Evolutionary conservation across 202 grass and related monocot species (phyloP).

Genomic region (Carex arenaria): DNA sequence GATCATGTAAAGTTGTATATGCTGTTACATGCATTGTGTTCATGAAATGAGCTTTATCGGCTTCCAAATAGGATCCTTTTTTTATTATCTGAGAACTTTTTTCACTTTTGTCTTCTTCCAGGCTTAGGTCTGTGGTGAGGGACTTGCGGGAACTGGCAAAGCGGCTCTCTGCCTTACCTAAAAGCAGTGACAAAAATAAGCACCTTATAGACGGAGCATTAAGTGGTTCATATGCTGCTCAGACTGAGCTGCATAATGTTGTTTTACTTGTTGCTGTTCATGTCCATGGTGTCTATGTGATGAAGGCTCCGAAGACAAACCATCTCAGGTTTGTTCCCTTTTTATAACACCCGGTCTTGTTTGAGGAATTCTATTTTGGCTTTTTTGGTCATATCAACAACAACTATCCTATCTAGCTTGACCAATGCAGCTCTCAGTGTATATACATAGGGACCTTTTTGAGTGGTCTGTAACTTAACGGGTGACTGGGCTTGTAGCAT

Average conservation of each 20-base stretch:
- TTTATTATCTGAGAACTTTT: not conserved
- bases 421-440: not conserved
- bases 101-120: constrained; percentile 12
- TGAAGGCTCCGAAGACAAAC: constrained; percentile 14
- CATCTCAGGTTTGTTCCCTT: constrained; percentile 29
- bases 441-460: not conserved
- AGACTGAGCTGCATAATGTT: constrained; percentile 23
- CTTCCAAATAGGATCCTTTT: not conserved
- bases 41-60: not conserved
- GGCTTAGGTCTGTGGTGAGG: constrained; percentile 30
- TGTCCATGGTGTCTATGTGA: constrained; percentile 31
- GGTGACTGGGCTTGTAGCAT: not conserved
- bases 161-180: constrained; percentile 27
- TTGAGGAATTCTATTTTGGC: not conserved
- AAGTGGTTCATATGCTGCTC: constrained; percentile 23
- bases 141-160: constrained; percentile 32
- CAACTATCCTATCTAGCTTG: not conserved
- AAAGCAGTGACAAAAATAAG: constrained; percentile 33
- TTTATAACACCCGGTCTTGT: not conserved
- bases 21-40: not conserved
- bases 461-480: not conserved
- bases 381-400: not conserved
- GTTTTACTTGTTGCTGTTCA: constrained; percentile 27
- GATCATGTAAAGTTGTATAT: not conserved
- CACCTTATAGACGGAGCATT: constrained; percentile 26